phyloP scores from a whole-genome alignment of 805 yeast species.

The Brettanomyces naardenensis region DNA sequence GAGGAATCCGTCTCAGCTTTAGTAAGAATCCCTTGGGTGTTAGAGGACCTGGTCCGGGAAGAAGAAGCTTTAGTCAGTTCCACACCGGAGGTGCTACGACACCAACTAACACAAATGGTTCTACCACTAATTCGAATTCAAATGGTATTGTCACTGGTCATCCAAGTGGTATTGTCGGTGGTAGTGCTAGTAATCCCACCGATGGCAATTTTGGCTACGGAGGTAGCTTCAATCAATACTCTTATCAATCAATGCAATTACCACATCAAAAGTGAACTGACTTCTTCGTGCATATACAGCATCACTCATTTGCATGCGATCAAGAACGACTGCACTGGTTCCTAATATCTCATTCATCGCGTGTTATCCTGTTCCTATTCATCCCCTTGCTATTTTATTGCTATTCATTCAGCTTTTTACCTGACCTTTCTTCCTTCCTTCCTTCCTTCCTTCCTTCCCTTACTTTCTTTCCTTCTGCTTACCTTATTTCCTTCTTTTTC shows the following conservation, averaged over 20 bases:
- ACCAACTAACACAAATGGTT: conserved; percentile 1
- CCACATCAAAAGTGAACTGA: background rate
- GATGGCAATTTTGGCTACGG: conserved; percentile 1
- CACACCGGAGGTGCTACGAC: background rate
- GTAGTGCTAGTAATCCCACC: background rate
- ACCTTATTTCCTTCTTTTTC: background rate
- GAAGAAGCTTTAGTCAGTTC: conserved; percentile 13
- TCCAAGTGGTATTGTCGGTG: background rate
- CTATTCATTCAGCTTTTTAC: conserved; percentile 8
- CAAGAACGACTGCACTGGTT: background rate
- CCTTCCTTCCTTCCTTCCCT: conserved; percentile 1
- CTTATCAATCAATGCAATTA: background rate
- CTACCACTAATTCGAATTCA: background rate
- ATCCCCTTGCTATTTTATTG: conserved; percentile 1
- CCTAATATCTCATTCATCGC: background rate
- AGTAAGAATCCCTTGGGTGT: conserved; percentile 97
- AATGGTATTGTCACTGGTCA: background rate
- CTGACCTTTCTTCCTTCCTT: conserved; percentile 6
- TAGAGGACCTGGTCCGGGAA: conserved; percentile 47
- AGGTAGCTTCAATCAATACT: conserved; percentile 5
- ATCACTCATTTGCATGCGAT: too few species aligned
- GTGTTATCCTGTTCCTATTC: background rate
- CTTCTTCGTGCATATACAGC: conserved; percentile 1
- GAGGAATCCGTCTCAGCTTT: conserved; percentile 90
- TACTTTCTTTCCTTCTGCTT: conserved; percentile 1